Base-by-base conservation (phyloP, 1,139 yeast species). In the Candida albicans region DNA sequence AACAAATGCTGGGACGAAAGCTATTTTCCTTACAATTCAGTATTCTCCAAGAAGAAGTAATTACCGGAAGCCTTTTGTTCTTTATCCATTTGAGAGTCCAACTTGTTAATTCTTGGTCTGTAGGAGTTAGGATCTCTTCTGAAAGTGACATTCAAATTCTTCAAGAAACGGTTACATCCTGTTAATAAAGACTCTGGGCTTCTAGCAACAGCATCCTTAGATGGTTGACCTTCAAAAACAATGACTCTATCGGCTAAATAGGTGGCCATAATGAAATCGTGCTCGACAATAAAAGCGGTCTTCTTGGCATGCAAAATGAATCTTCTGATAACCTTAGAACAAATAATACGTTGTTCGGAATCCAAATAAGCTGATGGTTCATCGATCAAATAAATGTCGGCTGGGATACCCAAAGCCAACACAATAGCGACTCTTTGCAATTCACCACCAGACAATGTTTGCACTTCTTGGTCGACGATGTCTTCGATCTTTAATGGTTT, bases 191-290 rank as follows among this genome's bases (percentile, higher is more conserved):
- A 83, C 73, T 93, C 96, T 40, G 98, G 97, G 40, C 87, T 65
- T 62, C 82, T 86, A 34, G 98, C 98, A 56, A 70, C 65, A 34
- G 97, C 89, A 53, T 84, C 77, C 62, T 79, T 78, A 18, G 97
- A 89, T 44, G 99, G 98, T 53, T 74, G 63, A 69, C 99, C 99
- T 68, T 93, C 99, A 63, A 91, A 95, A 47, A 93, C 98, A 78
- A 93, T 93, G 56, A 93, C 99, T 65, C 96, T 83, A 70, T 93
- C 99, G 50, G 99, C 99, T 75, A 93, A 80, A 67, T 93, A 93
- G 25, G 99, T 93, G 52, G 99, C 98, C 99, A 93, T 93, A 73
- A 93, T 93, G 80, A 93, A 93, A 82, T 93, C 99, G 84, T 93
- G 99, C 84, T 93, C 99, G 49, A 93, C 99, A 59, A 93, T 77